Evolutionary conservation across 2,329 filamentous ascomycete genomes (phyloP).

Genomic region (Xylaria multiplex): DNA sequence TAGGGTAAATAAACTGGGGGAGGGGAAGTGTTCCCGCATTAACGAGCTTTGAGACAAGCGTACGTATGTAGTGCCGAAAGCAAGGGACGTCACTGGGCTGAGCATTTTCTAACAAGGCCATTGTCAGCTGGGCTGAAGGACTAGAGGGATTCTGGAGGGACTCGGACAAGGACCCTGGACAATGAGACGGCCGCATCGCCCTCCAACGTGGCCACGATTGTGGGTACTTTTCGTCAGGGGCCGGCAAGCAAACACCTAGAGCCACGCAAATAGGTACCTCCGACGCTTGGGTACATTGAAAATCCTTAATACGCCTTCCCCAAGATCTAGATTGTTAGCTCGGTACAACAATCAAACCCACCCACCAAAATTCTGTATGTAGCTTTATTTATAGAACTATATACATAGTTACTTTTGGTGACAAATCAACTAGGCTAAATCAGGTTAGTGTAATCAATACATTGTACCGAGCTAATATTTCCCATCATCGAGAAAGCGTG

Average conservation of each 20-base stretch:
- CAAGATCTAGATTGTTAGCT: no score
- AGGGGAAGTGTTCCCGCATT: conserved; percentile 11
- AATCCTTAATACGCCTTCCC: no score
- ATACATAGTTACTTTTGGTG: no score
- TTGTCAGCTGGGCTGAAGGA: conserved; percentile 35
- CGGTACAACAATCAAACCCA: no score
- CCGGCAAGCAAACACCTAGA: conserved; percentile 15
- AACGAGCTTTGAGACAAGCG: conserved; percentile 9
- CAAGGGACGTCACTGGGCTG: conserved; percentile 27
- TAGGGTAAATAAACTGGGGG: conserved; percentile 8
- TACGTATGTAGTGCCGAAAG: conserved; percentile 19
- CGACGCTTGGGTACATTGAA: not conserved
- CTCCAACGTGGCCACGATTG: conserved; percentile 23
- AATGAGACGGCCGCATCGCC: conserved; percentile 17
- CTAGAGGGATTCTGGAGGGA: no score
- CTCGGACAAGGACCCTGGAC: not conserved
- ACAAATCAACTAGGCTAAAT: no score
- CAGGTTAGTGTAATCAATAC: no score
- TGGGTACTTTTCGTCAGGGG: conserved; percentile 18
- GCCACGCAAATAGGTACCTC: conserved; percentile 6
- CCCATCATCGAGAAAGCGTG: no score
- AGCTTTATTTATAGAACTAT: no score
- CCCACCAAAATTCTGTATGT: no score
- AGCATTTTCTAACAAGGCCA: conserved; percentile 27
- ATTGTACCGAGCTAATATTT: no score